Percentiles rank a stretch among this genome's conserved stretches.
These are phyloP conservation scores for Byssothecium circinans DNA, from an alignment of 2,329 filamentous ascomycete species.

Conservation along the genomic window DNA sequence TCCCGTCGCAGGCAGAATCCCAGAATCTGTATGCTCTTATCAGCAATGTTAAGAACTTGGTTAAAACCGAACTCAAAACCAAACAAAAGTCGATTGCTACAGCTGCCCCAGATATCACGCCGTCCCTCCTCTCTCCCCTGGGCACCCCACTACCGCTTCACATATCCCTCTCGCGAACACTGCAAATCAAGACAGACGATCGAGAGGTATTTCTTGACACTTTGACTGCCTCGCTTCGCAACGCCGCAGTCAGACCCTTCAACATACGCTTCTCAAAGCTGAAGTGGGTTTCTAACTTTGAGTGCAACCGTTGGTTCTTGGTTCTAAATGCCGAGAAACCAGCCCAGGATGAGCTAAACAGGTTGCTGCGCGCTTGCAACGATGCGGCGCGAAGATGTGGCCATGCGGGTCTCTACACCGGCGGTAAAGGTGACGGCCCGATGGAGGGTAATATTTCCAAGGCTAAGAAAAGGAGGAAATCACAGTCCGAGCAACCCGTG, in stretches of 20 bases:
- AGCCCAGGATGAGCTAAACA: conserved; percentile 41
- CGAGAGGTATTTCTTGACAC: conserved; percentile 67
- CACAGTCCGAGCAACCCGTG: conserved; percentile 4
- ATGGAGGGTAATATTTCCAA: conserved; percentile 20
- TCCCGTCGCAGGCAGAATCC: conserved; percentile 40
- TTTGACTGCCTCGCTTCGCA: conserved; percentile 50
- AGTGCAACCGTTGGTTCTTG: conserved; percentile 77
- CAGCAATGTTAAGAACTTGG: conserved; percentile 22
- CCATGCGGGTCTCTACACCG: conserved; percentile 71
- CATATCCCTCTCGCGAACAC: conserved; percentile 82
- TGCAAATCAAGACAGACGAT: conserved; percentile 72
- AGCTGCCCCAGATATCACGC: conserved; percentile 55
- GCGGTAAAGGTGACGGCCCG: conserved; percentile 32
- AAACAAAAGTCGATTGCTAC: conserved; percentile 21
- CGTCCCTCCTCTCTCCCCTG: conserved; percentile 75
- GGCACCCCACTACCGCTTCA: conserved; percentile 80
- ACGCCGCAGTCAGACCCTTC: conserved; percentile 56
- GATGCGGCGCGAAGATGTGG: conserved; percentile 58
- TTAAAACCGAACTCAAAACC: conserved; percentile 21
- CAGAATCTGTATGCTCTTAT: conserved; percentile 33
- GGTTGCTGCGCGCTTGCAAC: conserved; percentile 70
- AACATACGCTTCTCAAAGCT: conserved; percentile 50
- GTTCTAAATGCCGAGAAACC: conserved; percentile 64
- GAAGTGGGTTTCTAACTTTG: conserved; percentile 68
- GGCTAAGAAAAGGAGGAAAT: conserved; percentile 17